Evolutionary conservation across 805 yeast genomes (phyloP).

Genomic region (Lipomyces yamadae): DNA sequence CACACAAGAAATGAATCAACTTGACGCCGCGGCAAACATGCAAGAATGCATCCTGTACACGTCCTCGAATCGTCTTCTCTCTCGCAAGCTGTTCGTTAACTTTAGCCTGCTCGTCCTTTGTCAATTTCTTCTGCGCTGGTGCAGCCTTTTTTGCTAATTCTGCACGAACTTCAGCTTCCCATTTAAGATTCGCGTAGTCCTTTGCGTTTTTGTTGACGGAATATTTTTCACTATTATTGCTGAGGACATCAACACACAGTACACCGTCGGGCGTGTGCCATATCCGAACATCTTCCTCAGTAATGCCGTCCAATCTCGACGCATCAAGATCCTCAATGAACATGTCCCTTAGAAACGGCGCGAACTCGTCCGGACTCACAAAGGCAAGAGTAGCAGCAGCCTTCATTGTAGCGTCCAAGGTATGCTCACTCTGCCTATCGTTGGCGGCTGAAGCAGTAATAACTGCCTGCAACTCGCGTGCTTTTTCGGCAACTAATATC

Average conservation of each 20-base stretch:
- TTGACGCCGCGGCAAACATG: constrained; percentile 56
- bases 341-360: constrained; percentile 55
- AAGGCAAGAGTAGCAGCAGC: constrained; percentile 54
- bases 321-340: constrained; percentile 53
- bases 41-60: constrained; percentile 50
- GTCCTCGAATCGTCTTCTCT: constrained; percentile 62
- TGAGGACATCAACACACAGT: constrained; percentile 67
- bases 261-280: constrained; percentile 74
- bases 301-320: constrained; percentile 48
- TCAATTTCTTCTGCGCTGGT: constrained; percentile 55
- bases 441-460: constrained; percentile 42
- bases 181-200: constrained; percentile 81
- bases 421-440: constrained; percentile 38
- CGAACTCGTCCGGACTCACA: constrained; percentile 60
- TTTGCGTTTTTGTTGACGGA: constrained; percentile 71
- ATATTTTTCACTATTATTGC: constrained; percentile 49
- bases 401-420: constrained; percentile 40
- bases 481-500: constrained; percentile 48
- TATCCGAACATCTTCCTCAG: constrained; percentile 60
- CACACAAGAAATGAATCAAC: constrained; percentile 57
- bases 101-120: constrained; percentile 74
- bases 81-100: constrained; percentile 65
- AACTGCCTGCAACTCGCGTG: constrained; percentile 40
- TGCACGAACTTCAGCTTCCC: constrained; percentile 85
- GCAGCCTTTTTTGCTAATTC: constrained; percentile 57